phyloP scores from a whole-genome alignment of 1,284 basidiomycete species.

The Schizophyllum commune region DNA sequence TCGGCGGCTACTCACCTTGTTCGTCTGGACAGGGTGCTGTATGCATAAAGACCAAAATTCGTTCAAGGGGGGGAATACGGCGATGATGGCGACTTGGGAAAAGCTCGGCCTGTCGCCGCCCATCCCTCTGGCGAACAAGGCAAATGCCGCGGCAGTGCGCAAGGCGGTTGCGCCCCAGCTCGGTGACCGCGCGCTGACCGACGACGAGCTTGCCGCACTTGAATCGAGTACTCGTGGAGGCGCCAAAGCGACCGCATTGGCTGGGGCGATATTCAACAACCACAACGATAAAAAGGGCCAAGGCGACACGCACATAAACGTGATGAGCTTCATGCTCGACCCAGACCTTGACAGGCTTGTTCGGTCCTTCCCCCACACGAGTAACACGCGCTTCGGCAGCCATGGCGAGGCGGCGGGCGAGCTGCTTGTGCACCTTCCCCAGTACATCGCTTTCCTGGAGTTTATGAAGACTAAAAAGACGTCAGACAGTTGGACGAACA shows the following conservation, averaged over 20 bases:
- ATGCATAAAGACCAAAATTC: background rate
- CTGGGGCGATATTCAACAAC: conserved; percentile 1
- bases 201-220: too few relatives aligned
- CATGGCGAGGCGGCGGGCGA: conserved; percentile 16
- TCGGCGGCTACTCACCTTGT: too few relatives aligned
- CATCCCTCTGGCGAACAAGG: too few relatives aligned
- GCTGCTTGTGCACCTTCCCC: background rate
- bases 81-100: too few relatives aligned
- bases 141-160: too few relatives aligned
- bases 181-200: too few relatives aligned
- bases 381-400: conserved; percentile 19
- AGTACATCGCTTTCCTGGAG: background rate
- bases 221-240: too few relatives aligned
- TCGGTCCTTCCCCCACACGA: conserved; percentile 16
- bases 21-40: too few relatives aligned
- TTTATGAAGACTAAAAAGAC: background rate
- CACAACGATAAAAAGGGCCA: conserved; percentile 2
- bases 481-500: conserved; percentile 9
- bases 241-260: background rate
- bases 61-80: too few relatives aligned
- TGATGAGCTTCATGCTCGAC: background rate
- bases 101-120: too few relatives aligned
- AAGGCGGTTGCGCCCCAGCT: too few relatives aligned
- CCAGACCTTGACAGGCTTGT: too few relatives aligned
- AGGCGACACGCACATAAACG: background rate